Percentiles rank a stretch among this genome's conserved stretches.
Evolutionary conservation across 805 yeast genomes (phyloP).

Genomic region (Monosporozyma solicola): DNA sequence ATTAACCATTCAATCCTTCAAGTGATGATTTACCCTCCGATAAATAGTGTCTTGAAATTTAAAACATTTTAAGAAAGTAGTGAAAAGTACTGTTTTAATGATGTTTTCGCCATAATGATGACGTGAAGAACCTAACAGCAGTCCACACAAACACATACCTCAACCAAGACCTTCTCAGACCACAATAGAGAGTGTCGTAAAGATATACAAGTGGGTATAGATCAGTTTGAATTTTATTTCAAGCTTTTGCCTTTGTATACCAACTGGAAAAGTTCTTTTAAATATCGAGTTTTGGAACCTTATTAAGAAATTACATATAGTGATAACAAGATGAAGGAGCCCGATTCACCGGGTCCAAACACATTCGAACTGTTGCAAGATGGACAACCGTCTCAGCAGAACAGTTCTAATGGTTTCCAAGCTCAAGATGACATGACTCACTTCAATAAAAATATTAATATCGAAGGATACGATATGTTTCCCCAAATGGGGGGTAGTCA

Average conservation of each 20-base stretch:
- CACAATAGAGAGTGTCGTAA: neutral
- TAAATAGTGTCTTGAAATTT: neutral
- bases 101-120: neutral
- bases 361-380: constrained; percentile 1
- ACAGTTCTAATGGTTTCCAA: neutral
- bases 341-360: neutral
- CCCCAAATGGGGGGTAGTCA: neutral
- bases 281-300: no score
- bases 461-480: neutral
- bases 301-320: no score
- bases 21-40: neutral
- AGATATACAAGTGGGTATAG: neutral
- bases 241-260: neutral
- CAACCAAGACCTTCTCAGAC: neutral
- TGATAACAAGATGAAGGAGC: neutral
- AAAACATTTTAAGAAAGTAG: neutral
- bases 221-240: neutral
- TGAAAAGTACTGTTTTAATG: neutral
- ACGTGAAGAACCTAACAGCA: neutral
- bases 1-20: neutral
- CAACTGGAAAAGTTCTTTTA: no score
- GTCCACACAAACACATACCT: neutral
- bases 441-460: neutral
- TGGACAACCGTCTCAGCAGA: neutral
- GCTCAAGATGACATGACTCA: neutral